Evolutionary conservation across 2,329 filamentous ascomycete genomes (phyloP).

Genomic region (Neonectria faginata): DNA sequence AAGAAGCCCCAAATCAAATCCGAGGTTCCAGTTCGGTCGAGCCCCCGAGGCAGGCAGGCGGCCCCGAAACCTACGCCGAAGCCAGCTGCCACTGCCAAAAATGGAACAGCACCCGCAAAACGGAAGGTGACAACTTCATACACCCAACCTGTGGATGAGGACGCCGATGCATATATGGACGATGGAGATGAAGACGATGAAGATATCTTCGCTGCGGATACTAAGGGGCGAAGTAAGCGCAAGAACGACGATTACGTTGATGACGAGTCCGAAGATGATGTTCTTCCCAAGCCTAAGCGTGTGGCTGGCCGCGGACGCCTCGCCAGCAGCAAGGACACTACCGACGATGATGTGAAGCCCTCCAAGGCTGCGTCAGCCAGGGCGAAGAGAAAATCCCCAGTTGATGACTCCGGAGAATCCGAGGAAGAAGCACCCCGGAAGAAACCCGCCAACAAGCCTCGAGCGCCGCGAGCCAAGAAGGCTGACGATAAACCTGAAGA

Average conservation of each 20-base stretch:
- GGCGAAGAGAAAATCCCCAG: slow-evolving; percentile 71
- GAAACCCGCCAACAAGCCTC: slow-evolving; percentile 69
- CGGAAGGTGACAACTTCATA: slow-evolving; percentile 57
- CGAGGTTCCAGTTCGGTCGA: slow-evolving; percentile 63
- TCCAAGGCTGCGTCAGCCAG: slow-evolving; percentile 47
- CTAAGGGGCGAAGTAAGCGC: slow-evolving; percentile 72
- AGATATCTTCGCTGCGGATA: slow-evolving; percentile 86
- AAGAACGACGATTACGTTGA: slow-evolving; percentile 81
- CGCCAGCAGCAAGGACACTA: slow-evolving; percentile 35
- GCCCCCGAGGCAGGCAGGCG: slow-evolving; percentile 61
- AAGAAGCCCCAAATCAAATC: slow-evolving; percentile 56
- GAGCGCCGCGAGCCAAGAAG: slow-evolving; percentile 72
- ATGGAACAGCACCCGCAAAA: slow-evolving; percentile 50
- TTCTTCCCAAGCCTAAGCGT: slow-evolving; percentile 70
- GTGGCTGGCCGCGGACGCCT: slow-evolving; percentile 58
- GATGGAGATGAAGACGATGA: slow-evolving; percentile 77
- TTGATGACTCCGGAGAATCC: slow-evolving; percentile 65
- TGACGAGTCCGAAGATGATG: slow-evolving; percentile 79
- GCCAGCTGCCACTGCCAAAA: slow-evolving; percentile 44
- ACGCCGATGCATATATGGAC: slow-evolving; percentile 70
- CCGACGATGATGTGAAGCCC: slow-evolving; percentile 46
- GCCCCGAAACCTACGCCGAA: slow-evolving; percentile 50
- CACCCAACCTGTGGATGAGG: slow-evolving; percentile 56
- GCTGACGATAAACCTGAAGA: slow-evolving; percentile 71
- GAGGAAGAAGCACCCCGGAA: slow-evolving; percentile 72